Base-by-base conservation (phyloP, 2,329 filamentous ascomycete species). In the Penicillium sp. region DNA sequence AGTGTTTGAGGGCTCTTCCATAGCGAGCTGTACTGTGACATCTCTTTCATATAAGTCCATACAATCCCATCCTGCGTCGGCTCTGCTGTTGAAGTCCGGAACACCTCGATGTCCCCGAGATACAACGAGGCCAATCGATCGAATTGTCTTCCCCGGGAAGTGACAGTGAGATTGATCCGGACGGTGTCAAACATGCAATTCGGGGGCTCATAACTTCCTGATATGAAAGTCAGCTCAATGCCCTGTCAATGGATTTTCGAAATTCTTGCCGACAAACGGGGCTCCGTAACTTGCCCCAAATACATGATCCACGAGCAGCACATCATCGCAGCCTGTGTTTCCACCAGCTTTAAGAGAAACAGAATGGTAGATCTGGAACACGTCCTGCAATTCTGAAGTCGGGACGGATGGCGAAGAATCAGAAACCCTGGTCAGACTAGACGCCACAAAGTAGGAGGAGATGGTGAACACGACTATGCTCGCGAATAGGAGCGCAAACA, bases 31-130 rank as follows among this genome's bases (percentile, higher is more conserved):
- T 86, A 92, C 49, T 82, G 79, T 1, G 87, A 89, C 83, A 92
- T 85, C 67, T 95, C 89, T 71, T 93, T 94, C 50, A 86, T 76
- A 67, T 90, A 91, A 1, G 82, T 85, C 88, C 88, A 93, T 42
- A 81, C 75, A 57, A 94, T 92, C 6, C 89, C 90, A 21, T 80
- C 80, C 4, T 75, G 60, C 0, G 85, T 90, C 1, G 90, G 89
- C 73, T 95, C 88, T 4, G 90, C 88, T 1, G 90, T 95, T 5
- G 89, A 92, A 2, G 89, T 92, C 22, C 90, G 81, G 79, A 88
- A 94, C n/a, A 95, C 81, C 69, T 95, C 90, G 9, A 83, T 85
- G 68, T 93, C 88, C 39, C 84, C 85, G 36, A 94, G 78, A 64
- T 87, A 94, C 81, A 94, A 86, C 31, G 88, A 72, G 4, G 85